Evolutionary conservation across 352 stramenopile genomes (phyloP).

Genomic region (Globisporangium middletonii): DNA sequence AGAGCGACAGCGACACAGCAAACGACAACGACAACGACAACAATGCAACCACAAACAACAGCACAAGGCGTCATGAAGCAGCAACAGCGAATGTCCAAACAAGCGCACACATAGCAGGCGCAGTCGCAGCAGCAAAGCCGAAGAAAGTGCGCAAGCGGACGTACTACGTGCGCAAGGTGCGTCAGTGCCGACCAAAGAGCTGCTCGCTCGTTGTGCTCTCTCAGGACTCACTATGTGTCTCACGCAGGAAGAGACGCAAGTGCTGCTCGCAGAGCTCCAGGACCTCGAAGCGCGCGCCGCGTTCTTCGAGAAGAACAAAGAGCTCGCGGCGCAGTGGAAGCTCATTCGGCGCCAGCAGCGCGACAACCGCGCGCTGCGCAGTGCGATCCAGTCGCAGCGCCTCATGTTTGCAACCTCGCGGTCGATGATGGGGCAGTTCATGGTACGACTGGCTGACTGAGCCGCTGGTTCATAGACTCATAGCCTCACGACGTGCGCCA

Average conservation of each 20-base stretch:
- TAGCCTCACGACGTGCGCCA: background rate
- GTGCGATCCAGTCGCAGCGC: constrained; percentile 28
- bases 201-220: background rate
- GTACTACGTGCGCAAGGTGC: constrained; percentile 44
- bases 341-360: constrained; percentile 16
- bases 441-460: constrained; percentile 15
- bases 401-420: constrained; percentile 31
- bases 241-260: constrained; percentile 27
- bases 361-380: constrained; percentile 23
- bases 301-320: constrained; percentile 16
- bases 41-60: too few species aligned
- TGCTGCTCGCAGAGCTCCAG: constrained; percentile 21
- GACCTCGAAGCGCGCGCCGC: constrained; percentile 22
- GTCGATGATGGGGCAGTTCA: constrained; percentile 26
- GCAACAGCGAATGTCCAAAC: too few species aligned
- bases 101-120: background rate
- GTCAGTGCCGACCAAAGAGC: background rate
- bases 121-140: background rate
- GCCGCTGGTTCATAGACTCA: background rate
- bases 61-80: too few species aligned
- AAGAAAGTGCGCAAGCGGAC: constrained; percentile 23
- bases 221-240: background rate
- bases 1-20: too few species aligned
- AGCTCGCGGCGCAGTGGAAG: constrained; percentile 20
- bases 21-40: too few species aligned